phyloP scores from a whole-genome alignment of 176 grass and related monocot species.

The Chrysopogon serrulatus region DNA sequence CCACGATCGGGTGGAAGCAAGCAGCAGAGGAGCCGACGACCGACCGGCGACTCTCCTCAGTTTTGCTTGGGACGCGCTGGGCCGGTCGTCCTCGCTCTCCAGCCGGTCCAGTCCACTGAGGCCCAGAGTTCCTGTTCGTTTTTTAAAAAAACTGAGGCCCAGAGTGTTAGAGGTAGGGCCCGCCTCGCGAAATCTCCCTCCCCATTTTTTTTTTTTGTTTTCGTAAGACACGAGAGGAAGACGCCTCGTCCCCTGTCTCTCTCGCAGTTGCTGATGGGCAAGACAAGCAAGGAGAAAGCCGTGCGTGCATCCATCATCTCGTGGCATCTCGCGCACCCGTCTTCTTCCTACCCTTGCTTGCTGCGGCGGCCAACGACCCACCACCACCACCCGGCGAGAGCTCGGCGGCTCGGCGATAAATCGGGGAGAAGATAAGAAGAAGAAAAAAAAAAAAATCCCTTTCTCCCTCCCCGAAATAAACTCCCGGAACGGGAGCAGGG shows the following conservation, averaged over 20 bases:
- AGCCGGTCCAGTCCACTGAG: not conserved
- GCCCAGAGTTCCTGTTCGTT: too few species aligned
- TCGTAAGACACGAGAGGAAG: not conserved
- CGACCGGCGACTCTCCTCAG: too few species aligned
- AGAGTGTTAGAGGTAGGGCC: not conserved
- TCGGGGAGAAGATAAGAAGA: constrained; percentile 30
- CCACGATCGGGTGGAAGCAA: too few species aligned
- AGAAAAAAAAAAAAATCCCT: too few species aligned
- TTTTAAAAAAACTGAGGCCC: too few species aligned
- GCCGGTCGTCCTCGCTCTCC: too few species aligned
- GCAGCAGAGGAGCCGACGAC: too few species aligned
- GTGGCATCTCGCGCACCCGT: constrained; percentile 30
- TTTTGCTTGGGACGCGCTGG: not conserved
- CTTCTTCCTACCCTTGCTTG: too few species aligned
- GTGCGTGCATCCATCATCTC: constrained; percentile 7
- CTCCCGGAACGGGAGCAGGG: not conserved
- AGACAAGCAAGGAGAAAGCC: not conserved
- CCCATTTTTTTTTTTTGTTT: not conserved
- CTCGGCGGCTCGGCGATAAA: constrained; percentile 40
- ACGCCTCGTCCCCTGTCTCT: not conserved
- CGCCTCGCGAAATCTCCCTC: not conserved
- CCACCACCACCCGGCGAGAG: not conserved
- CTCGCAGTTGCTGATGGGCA: too few species aligned
- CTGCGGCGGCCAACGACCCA: not conserved
- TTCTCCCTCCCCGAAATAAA: not conserved